These are phyloP conservation scores for Arthrobotrys sinensis DNA, from an alignment of 2,329 filamentous ascomycete genomes.

Conservation along the genomic window DNA sequence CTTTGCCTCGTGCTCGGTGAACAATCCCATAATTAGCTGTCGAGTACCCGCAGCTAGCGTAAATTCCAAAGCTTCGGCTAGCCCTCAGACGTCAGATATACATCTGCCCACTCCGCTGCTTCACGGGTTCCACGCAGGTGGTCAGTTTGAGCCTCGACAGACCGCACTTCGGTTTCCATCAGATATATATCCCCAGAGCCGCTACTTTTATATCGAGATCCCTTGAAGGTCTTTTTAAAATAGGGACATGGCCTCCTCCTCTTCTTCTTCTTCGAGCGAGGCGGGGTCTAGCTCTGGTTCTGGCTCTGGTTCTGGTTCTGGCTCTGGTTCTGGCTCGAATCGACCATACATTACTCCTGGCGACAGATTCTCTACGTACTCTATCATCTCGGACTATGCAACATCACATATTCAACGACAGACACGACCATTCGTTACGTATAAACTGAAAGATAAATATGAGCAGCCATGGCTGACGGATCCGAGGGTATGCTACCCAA, in stretches of 20 bases:
- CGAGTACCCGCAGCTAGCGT: neutral
- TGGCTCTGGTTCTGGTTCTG: conserved; percentile 1
- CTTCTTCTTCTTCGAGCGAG: neutral
- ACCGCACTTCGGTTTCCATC: neutral
- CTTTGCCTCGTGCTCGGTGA: neutral
- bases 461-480: conserved; percentile 45
- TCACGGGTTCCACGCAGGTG: neutral
- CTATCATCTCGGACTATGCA: conserved; percentile 52
- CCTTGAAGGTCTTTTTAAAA: neutral
- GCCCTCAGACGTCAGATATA: no score
- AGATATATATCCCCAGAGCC: conserved; percentile 5
- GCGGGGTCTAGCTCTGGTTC: conserved; percentile 20
- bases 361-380: conserved; percentile 32
- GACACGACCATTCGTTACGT: conserved; percentile 48
- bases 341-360: neutral
- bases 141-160: neutral
- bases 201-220: neutral
- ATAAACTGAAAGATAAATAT: conserved; percentile 37
- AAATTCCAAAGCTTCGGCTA: neutral
- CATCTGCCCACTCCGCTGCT: neutral
- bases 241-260: conserved; percentile 29
- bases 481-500: conserved; percentile 23
- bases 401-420: conserved; percentile 36
- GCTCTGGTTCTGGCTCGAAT: no score
- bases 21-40: neutral